Base-by-base conservation (phyloP, 345 rosid species). In the Euphorbia tirucalli region DNA sequence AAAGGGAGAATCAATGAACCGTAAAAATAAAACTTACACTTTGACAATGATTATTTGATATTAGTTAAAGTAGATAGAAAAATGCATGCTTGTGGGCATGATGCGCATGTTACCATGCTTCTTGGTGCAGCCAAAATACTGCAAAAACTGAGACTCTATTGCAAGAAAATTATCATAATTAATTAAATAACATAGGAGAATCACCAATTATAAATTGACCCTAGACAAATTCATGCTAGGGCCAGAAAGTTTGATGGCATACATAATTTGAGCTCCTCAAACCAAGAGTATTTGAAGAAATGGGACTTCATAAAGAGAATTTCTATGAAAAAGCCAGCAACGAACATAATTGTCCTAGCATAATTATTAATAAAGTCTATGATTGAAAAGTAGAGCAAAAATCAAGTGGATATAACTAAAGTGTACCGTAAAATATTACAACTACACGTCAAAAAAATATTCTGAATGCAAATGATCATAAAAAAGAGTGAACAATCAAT, bases 41-140 rank as follows among this genome's bases (percentile, higher is more conserved):
- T n/a, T n/a, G n/a, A n/a, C n/a, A n/a, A n/a, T n/a, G n/a, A n/a
- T n/a, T n/a, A n/a, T n/a, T n/a, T n/a, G n/a, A n/a, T n/a, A n/a
- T n/a, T n/a, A n/a, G n/a, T n/a, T n/a, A n/a, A n/a, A n/a, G n/a
- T n/a, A n/a, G n/a, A n/a, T n/a, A n/a, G n/a, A n/a, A 93, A 88
- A 80, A 93, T 93, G 98, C 98, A 93, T 81, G 96, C 98, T 27
- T 93, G 96, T 78, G 96, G 95, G 14, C 98, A 93, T 71, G 96
- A 93, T 63, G 98, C 88, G 18, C 98, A 90, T 83, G 96, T 90
- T 48, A 85, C 95, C 4, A 93, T 93, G 98, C 93, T 93, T 27
- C 73, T 93, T 27, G 98, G 98, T 31, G 96, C 98, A n/a, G n/a
- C n/a, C n/a, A n/a, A n/a, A n/a, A n/a, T n/a, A n/a, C n/a, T n/a